These are phyloP conservation scores for Saturnispora halmiae DNA, from an alignment of 805 yeast genomes.

Conservation along the genomic window DNA sequence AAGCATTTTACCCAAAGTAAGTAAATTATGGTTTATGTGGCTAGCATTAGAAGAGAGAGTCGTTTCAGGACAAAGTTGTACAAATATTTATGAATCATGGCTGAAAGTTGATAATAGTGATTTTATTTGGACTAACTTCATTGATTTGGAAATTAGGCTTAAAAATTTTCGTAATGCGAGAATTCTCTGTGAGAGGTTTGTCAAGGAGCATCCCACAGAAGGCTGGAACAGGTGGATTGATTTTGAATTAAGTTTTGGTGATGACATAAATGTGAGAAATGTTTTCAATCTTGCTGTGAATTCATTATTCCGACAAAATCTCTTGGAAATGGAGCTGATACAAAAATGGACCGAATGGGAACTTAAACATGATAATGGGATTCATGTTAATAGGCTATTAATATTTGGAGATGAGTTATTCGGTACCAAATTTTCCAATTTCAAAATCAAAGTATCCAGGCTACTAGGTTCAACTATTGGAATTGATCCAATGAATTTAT, in stretches of 20 bases:
- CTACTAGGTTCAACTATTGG: neutral
- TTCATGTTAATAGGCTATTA: conserved; percentile 1
- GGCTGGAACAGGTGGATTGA: conserved; percentile 72
- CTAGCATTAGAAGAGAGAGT: conserved; percentile 75
- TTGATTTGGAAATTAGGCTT: conserved; percentile 65
- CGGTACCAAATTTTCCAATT: neutral
- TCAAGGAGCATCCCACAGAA: conserved; percentile 39
- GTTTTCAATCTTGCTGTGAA: conserved; percentile 65
- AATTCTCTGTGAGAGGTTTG: conserved; percentile 47
- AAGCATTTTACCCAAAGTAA: conserved; percentile 62
- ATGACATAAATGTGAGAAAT: conserved; percentile 40
- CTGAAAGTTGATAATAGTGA: conserved; percentile 58
- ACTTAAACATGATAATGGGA: neutral
- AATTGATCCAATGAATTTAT: neutral
- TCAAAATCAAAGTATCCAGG: neutral
- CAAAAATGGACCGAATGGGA: conserved; percentile 10
- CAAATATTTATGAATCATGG: conserved; percentile 73
- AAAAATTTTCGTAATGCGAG: conserved; percentile 44
- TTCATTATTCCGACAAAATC: conserved; percentile 28
- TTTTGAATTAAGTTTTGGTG: conserved; percentile 54
- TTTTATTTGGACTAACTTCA: conserved; percentile 65
- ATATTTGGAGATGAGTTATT: conserved; percentile 5
- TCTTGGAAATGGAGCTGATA: conserved; percentile 14
- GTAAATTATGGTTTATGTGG: conserved; percentile 80
- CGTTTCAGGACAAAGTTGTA: conserved; percentile 50